Evolutionary conservation across 169 alveolate species (phyloP), one percentile per base, ranked within the genome.

Genomic region (Plasmodium relictum): DNA sequence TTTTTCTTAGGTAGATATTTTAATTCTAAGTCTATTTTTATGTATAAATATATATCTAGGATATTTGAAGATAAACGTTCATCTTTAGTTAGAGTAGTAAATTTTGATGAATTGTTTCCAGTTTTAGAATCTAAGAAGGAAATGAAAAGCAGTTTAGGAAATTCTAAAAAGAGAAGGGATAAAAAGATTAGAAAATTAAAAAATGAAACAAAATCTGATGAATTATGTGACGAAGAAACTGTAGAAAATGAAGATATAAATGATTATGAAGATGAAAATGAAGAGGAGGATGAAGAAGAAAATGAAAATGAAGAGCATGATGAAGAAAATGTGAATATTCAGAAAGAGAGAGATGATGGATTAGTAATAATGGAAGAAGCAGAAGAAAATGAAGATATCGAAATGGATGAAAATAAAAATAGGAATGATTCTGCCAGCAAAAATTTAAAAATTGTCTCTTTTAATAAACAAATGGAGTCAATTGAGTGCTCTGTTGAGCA

Each of bases 41-140:
- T 86, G 87, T 86, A 86, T 14, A 86, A 59, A 22, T 86, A 71
- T n/a, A 70, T 86, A 44, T 86, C 92, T 5, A n/a, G 92, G 18
- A 70, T 86, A 20, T 86, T 86, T 71, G 88, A 86, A 50, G 92
- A 86, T 41, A 86, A 86, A 52, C 58, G 45, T 62, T 18, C 18
- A 0, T 26, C 76, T 0, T 52, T 86, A 52, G 37, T 42, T 18
- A 41, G 69, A 5, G 92, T 86, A 8, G 76, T 86, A 2, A 86
- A 86, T 59, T 86, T 86, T 41, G 9, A 69, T 69, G 92, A 86
- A 12, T 24, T 86, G 16, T 86, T 86, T 61, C 92, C 92, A 8
- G 44, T 45, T 39, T 0, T 86, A 20, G 74, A 58, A 41, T n/a
- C 5, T 10, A 68, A 52, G 10, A 52, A 45, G 26, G 73, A 68